Evolutionary conservation across 2,329 filamentous ascomycete species (phyloP).

Genomic region (Cladophialophora psammophila): DNA sequence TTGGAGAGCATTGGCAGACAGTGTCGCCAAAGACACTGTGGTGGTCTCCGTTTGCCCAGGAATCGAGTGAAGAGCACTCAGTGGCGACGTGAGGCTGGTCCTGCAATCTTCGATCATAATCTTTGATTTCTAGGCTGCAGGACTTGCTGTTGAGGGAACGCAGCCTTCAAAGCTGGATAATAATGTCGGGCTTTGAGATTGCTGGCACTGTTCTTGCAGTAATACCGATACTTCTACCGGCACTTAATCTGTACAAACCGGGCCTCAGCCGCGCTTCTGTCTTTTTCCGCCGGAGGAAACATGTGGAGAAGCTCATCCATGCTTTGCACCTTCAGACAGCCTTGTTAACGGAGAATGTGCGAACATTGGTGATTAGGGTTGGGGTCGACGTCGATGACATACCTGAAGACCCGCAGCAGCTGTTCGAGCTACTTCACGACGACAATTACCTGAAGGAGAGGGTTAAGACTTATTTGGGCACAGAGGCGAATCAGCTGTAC

Average conservation of each 20-base stretch:
- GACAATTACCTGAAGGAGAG: not conserved
- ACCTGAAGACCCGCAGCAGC: not conserved
- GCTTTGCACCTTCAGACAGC: conserved; percentile 2
- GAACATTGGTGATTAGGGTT: not conserved
- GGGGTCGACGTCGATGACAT: conserved; percentile 1
- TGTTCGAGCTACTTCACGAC: not conserved
- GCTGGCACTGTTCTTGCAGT: conserved; percentile 30
- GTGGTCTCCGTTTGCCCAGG: not conserved
- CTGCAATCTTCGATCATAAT: too few species aligned
- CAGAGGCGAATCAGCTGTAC: not conserved
- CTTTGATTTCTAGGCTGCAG: too few species aligned
- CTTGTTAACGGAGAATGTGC: not conserved
- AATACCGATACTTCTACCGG: conserved; percentile 30
- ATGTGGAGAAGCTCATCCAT: conserved; percentile 15
- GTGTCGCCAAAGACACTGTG: not conserved
- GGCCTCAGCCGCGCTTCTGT: conserved; percentile 6
- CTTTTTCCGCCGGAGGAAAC: conserved; percentile 14
- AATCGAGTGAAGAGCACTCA: not conserved
- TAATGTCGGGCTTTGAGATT: conserved; percentile 33
- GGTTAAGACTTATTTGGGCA: not conserved
- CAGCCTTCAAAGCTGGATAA: too few species aligned
- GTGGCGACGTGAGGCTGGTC: too few species aligned
- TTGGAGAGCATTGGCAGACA: not conserved
- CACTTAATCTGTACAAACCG: conserved; percentile 20
- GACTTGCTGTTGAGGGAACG: too few species aligned